Base-by-base conservation (phyloP, 768 basidiomycete genomes). In the Cystobasidium ongulense region DNA sequence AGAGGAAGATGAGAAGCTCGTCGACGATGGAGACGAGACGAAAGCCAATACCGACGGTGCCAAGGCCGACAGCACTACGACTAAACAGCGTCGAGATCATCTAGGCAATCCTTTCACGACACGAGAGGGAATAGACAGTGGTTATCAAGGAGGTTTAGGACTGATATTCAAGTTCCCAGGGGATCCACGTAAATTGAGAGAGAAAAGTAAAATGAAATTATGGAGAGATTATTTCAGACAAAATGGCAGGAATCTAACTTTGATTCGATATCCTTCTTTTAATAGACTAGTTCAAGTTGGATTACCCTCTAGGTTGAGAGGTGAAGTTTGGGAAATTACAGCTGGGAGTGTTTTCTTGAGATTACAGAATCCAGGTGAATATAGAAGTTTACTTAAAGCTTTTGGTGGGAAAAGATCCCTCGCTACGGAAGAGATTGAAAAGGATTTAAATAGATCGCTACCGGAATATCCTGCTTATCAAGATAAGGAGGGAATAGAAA, bases 391-490 rank as follows among this genome's bases (percentile, higher is more conserved):
- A 18, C 82, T 97, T 3, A 85, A 87, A 66, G 87, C 91, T 65
- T 88, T 92, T 80, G 84, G 85, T 74, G 93, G 91, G 7, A 86
- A 87, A 73, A 88, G 86, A 25, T 92, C 85, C 63, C 90, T 90
- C 10, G 92, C 92, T 76, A 95, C 94, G 0, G 96, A 99, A 79
- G 96, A 99, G 80, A 99, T 99, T 52, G 96, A 98, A 83, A 99
- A 99, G 81, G 96, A 99, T 81, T 82, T 99, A 31, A 94, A 96
- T 81, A 85, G 96, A 39, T 79, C 79, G 83, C 83, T 99, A 71
- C 96, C 96, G 0, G 96, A 99, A 80, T 99, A 97, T 81, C 88
- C 91, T 21, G 96, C 92, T 1, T 99, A 96, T 80, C 96, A 99
- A 79, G 86, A 86, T 10, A 88, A 90, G 33, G 88, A 90, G 41